phyloP scores from a whole-genome alignment of 2,329 filamentous ascomycete genomes.

The Calonectria hawksworthii region DNA sequence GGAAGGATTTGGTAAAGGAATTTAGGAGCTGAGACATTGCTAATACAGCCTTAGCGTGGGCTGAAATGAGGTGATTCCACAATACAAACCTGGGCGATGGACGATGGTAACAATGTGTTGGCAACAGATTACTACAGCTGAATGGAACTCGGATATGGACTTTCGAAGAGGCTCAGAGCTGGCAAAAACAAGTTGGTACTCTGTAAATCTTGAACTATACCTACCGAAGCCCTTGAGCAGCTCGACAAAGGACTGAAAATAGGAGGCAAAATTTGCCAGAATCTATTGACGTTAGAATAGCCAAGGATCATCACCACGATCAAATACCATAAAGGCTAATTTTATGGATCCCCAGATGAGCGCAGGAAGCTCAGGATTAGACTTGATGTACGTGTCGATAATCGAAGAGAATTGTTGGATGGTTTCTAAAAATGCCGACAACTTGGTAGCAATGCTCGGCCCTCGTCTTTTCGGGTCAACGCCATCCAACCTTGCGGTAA shows the following conservation, averaged over 20 bases:
- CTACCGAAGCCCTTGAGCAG: constrained; percentile 26
- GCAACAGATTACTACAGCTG: constrained; percentile 21
- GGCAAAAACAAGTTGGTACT: constrained; percentile 26
- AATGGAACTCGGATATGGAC: constrained; percentile 25
- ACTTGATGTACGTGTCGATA: constrained; percentile 23
- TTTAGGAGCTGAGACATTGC: constrained; percentile 17
- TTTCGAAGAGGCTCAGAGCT: background rate
- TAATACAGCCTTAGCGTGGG: background rate
- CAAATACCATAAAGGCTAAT: constrained; percentile 28
- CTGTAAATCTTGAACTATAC: constrained; percentile 13
- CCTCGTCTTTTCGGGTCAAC: constrained; percentile 20
- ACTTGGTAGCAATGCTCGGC: constrained; percentile 27
- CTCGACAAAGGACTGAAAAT: constrained; percentile 36
- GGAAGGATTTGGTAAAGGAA: constrained; percentile 27
- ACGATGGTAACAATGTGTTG: constrained; percentile 13
- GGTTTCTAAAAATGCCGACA: constrained; percentile 30
- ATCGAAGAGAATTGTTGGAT: constrained; percentile 31
- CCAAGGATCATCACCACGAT: background rate
- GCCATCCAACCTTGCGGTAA: constrained; percentile 28
- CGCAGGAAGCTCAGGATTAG: constrained; percentile 23
- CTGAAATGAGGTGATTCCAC: background rate
- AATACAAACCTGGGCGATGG: constrained; percentile 11
- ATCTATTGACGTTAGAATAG: constrained; percentile 13
- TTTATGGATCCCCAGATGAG: constrained; percentile 31
- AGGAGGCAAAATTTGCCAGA: constrained; percentile 36